Percentiles rank a stretch among this genome's conserved stretches.
Conservation (phyloP, 2,329 filamentous ascomycete species). For the Exophiala oligosperma region DNA sequence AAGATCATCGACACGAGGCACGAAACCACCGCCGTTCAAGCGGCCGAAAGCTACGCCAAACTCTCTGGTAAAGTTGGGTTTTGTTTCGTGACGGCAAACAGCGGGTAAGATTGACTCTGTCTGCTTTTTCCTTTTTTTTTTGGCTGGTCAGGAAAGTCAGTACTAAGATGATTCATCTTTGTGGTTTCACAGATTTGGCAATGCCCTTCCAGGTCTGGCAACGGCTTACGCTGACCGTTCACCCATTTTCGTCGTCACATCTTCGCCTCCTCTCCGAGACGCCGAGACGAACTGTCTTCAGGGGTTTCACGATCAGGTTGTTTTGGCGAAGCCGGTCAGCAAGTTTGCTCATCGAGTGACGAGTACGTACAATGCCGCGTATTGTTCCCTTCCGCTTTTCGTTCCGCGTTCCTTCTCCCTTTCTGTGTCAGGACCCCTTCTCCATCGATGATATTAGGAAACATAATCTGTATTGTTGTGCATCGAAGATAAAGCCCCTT, state of each 20-base stretch:
- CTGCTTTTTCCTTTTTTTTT: neutral
- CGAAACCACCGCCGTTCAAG: constrained; percentile 50
- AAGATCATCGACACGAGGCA: constrained; percentile 48
- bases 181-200: constrained; percentile 40
- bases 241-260: constrained; percentile 48
- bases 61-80: constrained; percentile 45
- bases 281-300: constrained; percentile 49
- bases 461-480: too few relatives aligned
- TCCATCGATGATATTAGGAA: too few relatives aligned
- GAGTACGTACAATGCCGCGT: constrained; percentile 3
- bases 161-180: neutral
- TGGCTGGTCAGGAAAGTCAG: neutral
- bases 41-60: constrained; percentile 49
- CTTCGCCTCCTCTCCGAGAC: constrained; percentile 46
- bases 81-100: constrained; percentile 52
- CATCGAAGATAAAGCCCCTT: too few relatives aligned
- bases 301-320: constrained; percentile 49
- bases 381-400: too few relatives aligned
- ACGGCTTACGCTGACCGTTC: constrained; percentile 48
- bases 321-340: constrained; percentile 44
- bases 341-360: constrained; percentile 50
- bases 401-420: too few relatives aligned
- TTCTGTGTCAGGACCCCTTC: too few relatives aligned
- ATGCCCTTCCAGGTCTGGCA: constrained; percentile 47
- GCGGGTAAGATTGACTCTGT: constrained; percentile 37